Evolutionary conservation across 2,329 filamentous ascomycete genomes (phyloP), one percentile per base, ranked within the genome.

Genomic region (Microthyrium microscopicum): DNA sequence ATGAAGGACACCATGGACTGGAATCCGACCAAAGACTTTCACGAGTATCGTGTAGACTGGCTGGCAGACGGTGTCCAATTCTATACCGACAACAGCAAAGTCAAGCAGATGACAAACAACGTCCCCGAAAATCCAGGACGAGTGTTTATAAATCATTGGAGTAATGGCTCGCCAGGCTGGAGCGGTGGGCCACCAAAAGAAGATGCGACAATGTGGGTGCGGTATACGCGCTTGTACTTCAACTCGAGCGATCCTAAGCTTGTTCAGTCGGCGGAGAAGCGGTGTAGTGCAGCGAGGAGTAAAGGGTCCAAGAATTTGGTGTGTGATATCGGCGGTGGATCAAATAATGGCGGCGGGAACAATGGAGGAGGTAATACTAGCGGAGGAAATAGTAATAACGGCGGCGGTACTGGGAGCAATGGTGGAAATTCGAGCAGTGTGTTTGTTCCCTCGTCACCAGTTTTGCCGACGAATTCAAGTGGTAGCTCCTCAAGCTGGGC

Each of bases 41-140:
- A 85, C 53, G 79, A 85, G 54, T 84, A 84, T 47, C 75, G 80
- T 24, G 77, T 85, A 50, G 80, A 87, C 53, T 84, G 78, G 56
- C 51, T 73, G 12, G 63, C 68, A 0, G 61, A 60, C 1, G 58
- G 58, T 1, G 74, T 85, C 6, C 50, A 66, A 8, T 85, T 82
- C 53, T 83, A 74, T 47, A 73, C 71, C 2, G 78, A 85, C 49
- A 68, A 68, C 27, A 36, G 54, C 6, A 51, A 64, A 7, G 54
- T 83, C 11, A 61, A 65, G 20, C 57, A 61, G 30, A 73, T 79
- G 60, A 58, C 52, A 0, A 47, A 59, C 3, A 61, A 64, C 1
- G 61, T 79, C 17, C 80, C 80, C 0, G 59, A 57, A 2, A 54
- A 58, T 7, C 56, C 71, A 0, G 80, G 80, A 1, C 69, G 75